These are phyloP conservation scores for Stellera chamaejasme DNA, from an alignment of 345 rosid genomes.

Conservation along the genomic window DNA sequence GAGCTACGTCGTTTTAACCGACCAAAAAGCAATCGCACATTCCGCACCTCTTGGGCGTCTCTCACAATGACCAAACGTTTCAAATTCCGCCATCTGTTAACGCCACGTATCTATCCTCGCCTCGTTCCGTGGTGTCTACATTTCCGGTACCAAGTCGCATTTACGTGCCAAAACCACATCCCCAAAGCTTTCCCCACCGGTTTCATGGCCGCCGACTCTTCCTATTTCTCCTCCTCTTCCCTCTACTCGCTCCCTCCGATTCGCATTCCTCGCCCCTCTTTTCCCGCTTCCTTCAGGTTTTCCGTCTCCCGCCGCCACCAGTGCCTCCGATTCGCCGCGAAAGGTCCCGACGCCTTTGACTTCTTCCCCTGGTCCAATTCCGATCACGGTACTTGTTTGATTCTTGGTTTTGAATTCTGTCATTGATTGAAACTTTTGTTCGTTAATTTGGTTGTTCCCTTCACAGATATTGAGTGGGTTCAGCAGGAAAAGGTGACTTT, in stretches of 20 bases:
- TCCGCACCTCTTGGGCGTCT: too few species aligned
- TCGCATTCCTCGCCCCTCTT: constrained; percentile 12
- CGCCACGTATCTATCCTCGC: background rate
- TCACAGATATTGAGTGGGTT: constrained; percentile 67
- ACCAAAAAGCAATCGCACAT: too few species aligned
- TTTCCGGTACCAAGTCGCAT: background rate
- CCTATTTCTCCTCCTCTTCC: background rate
- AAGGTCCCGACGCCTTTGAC: constrained; percentile 50
- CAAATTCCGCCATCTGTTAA: background rate
- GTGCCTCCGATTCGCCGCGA: constrained; percentile 31
- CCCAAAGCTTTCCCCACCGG: background rate
- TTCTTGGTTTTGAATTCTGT: background rate
- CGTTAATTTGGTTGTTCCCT: background rate
- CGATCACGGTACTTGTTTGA: constrained; percentile 29
- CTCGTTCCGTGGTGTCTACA: background rate
- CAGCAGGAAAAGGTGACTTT: constrained; percentile 73
- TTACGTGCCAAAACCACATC: too few species aligned
- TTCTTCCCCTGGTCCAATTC: constrained; percentile 68
- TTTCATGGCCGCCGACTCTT: too few species aligned
- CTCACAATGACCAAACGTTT: too few species aligned
- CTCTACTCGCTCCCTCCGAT: constrained; percentile 5
- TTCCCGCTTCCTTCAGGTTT: constrained; percentile 20
- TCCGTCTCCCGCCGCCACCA: constrained; percentile 29
- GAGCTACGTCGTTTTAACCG: too few species aligned
- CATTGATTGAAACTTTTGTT: constrained; percentile 1